Evolutionary conservation across 2,329 filamentous ascomycete species (phyloP), one percentile per base, ranked within the genome.

Genomic region (Elsinoe batatas): DNA sequence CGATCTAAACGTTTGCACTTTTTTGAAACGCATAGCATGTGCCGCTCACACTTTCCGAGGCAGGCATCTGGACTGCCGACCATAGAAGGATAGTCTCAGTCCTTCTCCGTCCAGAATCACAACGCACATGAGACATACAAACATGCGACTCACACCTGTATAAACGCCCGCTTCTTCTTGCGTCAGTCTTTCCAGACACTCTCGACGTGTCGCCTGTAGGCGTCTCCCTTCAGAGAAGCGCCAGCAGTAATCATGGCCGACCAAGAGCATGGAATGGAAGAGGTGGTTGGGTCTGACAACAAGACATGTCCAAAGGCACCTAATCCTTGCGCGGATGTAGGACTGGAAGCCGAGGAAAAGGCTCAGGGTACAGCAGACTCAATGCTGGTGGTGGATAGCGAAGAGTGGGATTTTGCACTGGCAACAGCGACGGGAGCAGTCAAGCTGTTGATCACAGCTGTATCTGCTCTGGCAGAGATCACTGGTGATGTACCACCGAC

Each of bases 401-500:
- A 71, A 49, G 67, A 72, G 38, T 77, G 87, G 69, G 84, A 90
- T 67, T 79, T 95, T 59, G 87, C 87, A 71, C 80, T 80, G 53
- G 77, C 96, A 58, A 74, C 82, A 1, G 82, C 89, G 3, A 76
- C 84, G 53, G 83, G 83, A 1, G 91, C 91, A 4, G 79, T 97
- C 65, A 87, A 85, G 65, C 75, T 95, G 60, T 79, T 97, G n/a
- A 84, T 84, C 61, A 77, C 81, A 37, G 68, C 71, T 11, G 64
- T 76, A 13, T 66, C 73, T 63, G 77, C 81, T 3, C 76, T 93
- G 53, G 84, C 89, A 26, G 79, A 79, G 60, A 76, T 84, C 57
- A 88, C 85, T 1, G 86, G 87, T 65, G 88, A 95, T 64, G 76
- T 93, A 11, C 88, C 87, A 18, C 86, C 85, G 13, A 93, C 85